Base-by-base conservation (phyloP, 768 basidiomycete genomes). In the Suillus decipiens region DNA sequence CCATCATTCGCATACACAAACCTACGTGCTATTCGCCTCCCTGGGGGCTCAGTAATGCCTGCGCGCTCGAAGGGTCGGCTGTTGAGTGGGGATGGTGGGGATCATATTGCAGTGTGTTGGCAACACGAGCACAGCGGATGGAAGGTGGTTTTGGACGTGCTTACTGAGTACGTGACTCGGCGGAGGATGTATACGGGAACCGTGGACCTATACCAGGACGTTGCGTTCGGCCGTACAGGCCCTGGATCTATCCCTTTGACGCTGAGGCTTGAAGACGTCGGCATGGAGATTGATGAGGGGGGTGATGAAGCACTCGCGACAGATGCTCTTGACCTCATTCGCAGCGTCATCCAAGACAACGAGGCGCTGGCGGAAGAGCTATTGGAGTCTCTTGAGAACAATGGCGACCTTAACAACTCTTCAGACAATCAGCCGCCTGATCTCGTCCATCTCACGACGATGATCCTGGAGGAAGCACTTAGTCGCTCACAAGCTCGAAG, bases 121-220 rank as follows among this genome's bases (percentile, higher is more conserved):
- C 82, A 89, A 65, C 88, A 90, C 66, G 80, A 86, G 51, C 88
- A 94, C 70, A 92, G 90, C 8, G 93, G 92, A 2, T 97, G 95
- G 95, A 89, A 85, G 66, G 73, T 96, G 15, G 75, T 96, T 7
- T 73, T 94, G n/a, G 94, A 95, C 67, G 77, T 96, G 10, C 78
- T 96, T 59, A 85, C 86, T 5, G 89, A 90, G 70, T 93, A 89
- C 70, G 86, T 89, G 61, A 87, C 85, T 63, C 83, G 84, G 36
- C 77, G 81, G 62, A 81, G 85, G 11, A 73, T 80, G 69, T 77
- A 82, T 54, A 63, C 78, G n/a, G 68, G 73, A 1, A 71, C 72
- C 8, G 76, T 28, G 73, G 80, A 22, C 73, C 72, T 76, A 14
- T 85, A 84, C 68, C 80, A 81, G 55, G 84, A 85, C 48, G 78